These are phyloP conservation scores for Rhynchospora breviuscula DNA, from an alignment of 176 grass and related monocot genomes.

Conservation along the genomic window DNA sequence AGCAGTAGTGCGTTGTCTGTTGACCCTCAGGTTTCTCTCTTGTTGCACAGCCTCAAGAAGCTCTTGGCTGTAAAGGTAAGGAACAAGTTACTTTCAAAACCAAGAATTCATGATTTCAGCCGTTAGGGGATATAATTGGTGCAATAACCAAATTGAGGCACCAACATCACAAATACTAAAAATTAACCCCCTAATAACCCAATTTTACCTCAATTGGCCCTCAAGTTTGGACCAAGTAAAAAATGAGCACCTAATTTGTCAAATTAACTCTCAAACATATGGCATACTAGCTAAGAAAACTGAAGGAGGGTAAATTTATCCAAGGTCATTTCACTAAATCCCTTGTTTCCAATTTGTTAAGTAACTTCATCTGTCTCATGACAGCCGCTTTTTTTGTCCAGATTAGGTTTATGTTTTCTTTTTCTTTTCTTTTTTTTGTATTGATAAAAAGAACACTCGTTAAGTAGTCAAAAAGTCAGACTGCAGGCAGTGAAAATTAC, in stretches of 20 bases:
- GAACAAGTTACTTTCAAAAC: background rate
- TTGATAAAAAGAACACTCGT: background rate
- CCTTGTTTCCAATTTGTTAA: background rate
- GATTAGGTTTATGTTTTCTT: background rate
- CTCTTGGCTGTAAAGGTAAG: slow-evolving; percentile 53
- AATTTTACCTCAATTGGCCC: background rate
- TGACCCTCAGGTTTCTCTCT: slow-evolving; percentile 53
- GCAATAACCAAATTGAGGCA: background rate
- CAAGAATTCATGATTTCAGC: background rate
- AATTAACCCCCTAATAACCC: background rate
- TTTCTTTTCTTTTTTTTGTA: background rate
- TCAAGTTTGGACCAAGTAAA: background rate
- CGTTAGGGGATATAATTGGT: background rate
- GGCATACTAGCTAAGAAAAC: background rate
- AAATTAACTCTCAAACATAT: background rate
- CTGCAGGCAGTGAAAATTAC: no score
- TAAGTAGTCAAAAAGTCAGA: background rate
- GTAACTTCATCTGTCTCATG: background rate
- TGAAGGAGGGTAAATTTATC: background rate
- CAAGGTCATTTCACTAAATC: background rate
- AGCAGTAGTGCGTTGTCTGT: slow-evolving; percentile 35
- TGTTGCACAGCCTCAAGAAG: slow-evolving; percentile 83
- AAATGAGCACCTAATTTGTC: background rate
- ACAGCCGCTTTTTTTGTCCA: background rate
- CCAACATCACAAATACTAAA: background rate